Evolutionary conservation across 2,329 filamentous ascomycete species (phyloP).

Genomic region (Corynespora cassiicola): DNA sequence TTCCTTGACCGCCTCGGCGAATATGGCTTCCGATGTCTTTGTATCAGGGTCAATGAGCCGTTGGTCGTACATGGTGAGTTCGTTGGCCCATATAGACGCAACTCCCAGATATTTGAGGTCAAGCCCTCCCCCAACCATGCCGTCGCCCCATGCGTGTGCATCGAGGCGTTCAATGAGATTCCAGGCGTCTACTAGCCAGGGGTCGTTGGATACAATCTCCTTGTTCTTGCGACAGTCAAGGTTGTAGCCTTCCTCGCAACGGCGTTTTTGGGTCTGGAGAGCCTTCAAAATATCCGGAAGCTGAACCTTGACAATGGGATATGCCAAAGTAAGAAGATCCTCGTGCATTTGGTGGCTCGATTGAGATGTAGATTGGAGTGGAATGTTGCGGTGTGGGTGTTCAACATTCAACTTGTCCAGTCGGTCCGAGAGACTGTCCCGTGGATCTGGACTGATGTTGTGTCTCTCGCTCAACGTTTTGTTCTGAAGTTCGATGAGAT

Average conservation of each 20-base stretch:
- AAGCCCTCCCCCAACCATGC: conserved; percentile 72
- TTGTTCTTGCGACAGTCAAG: conserved; percentile 70
- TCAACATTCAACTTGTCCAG: conserved; percentile 40
- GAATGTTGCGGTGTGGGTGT: conserved; percentile 36
- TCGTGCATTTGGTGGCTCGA: conserved; percentile 45
- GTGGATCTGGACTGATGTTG: conserved; percentile 25
- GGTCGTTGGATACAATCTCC: conserved; percentile 72
- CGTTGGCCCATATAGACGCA: conserved; percentile 73
- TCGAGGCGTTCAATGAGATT: conserved; percentile 74
- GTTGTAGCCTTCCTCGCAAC: conserved; percentile 63
- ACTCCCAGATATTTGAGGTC: conserved; percentile 81
- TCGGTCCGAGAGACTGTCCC: conserved; percentile 30
- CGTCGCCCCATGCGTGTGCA: conserved; percentile 67
- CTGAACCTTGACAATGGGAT: conserved; percentile 39
- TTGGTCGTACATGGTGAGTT: conserved; percentile 62
- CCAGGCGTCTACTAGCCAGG: conserved; percentile 81
- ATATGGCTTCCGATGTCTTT: conserved; percentile 63
- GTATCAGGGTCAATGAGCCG: conserved; percentile 42
- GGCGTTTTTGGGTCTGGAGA: conserved; percentile 53
- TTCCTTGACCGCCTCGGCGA: conserved; percentile 60
- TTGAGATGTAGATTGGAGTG: conserved; percentile 28
- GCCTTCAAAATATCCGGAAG: conserved; percentile 42
- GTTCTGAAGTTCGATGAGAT: conserved; percentile 41
- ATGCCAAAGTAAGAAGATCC: conserved; percentile 43
- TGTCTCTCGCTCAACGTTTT: conserved; percentile 35